Conservation (phyloP, 805 yeast genomes). For the Helenozyma baotianmanensis region DNA sequence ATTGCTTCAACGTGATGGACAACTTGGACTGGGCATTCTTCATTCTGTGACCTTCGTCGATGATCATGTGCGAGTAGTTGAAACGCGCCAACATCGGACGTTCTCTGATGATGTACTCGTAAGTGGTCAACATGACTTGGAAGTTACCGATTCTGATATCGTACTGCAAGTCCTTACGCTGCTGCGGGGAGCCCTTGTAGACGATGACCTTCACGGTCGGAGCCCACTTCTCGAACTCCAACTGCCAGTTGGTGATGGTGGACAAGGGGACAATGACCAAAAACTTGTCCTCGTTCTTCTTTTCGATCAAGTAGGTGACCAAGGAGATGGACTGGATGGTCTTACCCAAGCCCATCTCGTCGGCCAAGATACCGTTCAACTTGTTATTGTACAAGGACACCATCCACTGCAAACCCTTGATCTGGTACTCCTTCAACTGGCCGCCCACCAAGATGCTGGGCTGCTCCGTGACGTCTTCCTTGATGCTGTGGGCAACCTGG, state of each 20-base stretch:
- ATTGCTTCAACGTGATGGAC: slow-evolving; percentile 64
- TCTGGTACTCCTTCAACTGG: slow-evolving; percentile 69
- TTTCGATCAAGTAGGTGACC: slow-evolving; percentile 65
- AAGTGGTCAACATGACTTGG: slow-evolving; percentile 74
- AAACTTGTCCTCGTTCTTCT: slow-evolving; percentile 65
- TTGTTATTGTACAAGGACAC: slow-evolving; percentile 58
- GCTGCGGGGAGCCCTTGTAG: slow-evolving; percentile 73
- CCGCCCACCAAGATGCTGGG: slow-evolving; percentile 75
- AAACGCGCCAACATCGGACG: slow-evolving; percentile 64
- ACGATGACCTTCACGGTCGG: slow-evolving; percentile 68
- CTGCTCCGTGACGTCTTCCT: slow-evolving; percentile 63
- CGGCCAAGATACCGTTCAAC: slow-evolving; percentile 61
- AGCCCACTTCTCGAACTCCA: slow-evolving; percentile 87
- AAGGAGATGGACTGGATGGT: slow-evolving; percentile 76
- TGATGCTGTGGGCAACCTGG: slow-evolving; percentile 73
- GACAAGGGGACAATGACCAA: slow-evolving; percentile 80
- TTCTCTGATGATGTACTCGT: slow-evolving; percentile 76
- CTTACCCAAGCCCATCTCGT: slow-evolving; percentile 67
- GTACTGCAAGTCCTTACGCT: slow-evolving; percentile 61
- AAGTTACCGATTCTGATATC: slow-evolving; percentile 66
- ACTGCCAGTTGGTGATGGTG: slow-evolving; percentile 79
- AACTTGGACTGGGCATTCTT: slow-evolving; percentile 73
- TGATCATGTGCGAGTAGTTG: slow-evolving; percentile 81
- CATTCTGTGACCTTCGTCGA: slow-evolving; percentile 90
- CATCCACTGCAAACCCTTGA: slow-evolving; percentile 65